Evolutionary conservation across 176 grass and related monocot species (phyloP), one percentile per base, ranked within the genome.

Genomic region (Canna indica): DNA sequence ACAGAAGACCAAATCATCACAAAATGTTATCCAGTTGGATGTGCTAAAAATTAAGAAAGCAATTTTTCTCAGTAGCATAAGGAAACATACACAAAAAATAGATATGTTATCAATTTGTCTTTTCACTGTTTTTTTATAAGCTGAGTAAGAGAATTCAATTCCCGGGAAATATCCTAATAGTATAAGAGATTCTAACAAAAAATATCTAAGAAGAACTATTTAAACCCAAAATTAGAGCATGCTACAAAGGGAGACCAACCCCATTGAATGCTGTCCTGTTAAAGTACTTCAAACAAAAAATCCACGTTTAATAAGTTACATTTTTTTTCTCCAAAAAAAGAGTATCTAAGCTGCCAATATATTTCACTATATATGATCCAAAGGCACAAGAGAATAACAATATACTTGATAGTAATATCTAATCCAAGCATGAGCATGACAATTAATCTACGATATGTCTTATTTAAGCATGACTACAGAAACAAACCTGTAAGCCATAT

Each of bases 401-500:
- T n/a, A n/a, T n/a, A 38, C 7, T 38, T 38, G 36, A 38, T 38
- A 38, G 36, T 10, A 44, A 11, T 44, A 44, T 44, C 41, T 11
- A 1, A 44, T n/a, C 41, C 41, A 44, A 44, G 36, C 36, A 38
- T 38, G 36, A 56, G 7, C n/a, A 56, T 14, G 5, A n/a, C 36
- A 68, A 28, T 27, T 42, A 27, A 44, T n/a, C 6, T 68, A 13
- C 10, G 12, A 20, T 42, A 5, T 44, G 15, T 44, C 25, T 68
- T 44, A 27, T 44, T 13, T 2, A 44, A 68, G 36, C 4, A 44
- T 68, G 39, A 68, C 36, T 11, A 33, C 15, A 25, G 36, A n/a
- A 68, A 25, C 35, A 27, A 68, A 68, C 65, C 65, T 68, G 65
- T 68, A 68, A 32, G 22, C 65, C 65, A 68, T 68, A 68, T n/a